Percentiles rank a stretch among this genome's conserved stretches.
Conservation (phyloP, 108 stramenopile genomes). For the Phaeodactylum tricornutum region DNA sequence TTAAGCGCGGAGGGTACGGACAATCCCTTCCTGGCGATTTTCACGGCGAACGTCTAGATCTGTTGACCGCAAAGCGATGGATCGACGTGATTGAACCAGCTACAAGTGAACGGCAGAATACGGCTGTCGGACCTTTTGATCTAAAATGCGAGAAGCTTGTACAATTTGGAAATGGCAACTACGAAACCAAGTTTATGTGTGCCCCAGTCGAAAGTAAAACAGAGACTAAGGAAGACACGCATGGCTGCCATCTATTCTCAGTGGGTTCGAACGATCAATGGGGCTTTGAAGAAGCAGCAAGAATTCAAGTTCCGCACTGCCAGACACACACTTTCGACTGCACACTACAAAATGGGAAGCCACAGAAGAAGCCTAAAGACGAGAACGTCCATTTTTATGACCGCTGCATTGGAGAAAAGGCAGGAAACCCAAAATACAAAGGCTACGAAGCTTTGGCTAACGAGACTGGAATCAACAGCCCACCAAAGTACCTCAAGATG, state of each 20-base stretch:
- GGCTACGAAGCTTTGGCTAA: not conserved
- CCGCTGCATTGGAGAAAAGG: conserved; percentile 6
- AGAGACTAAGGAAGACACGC: not conserved
- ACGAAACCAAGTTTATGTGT: conserved; percentile 16
- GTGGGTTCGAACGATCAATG: conserved; percentile 27
- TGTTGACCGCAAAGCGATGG: conserved; percentile 18
- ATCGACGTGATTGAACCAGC: conserved; percentile 18
- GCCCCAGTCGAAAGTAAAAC: not conserved
- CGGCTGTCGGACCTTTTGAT: conserved; percentile 13
- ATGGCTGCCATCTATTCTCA: conserved; percentile 1
- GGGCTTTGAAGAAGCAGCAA: conserved; percentile 24
- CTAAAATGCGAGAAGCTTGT: conserved; percentile 14
- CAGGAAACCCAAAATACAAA: not conserved
- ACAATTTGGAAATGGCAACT: conserved; percentile 7
- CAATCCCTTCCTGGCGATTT: conserved; percentile 21
- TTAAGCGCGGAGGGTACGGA: conserved; percentile 24
- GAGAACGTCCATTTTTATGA: conserved; percentile 17
- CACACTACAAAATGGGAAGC: conserved; percentile 9
- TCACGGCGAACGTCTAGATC: not conserved
- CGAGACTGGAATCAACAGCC: conserved; percentile 6
- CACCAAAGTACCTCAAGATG: conserved; percentile 26
- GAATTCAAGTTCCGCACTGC: conserved; percentile 5
- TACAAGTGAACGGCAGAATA: conserved; percentile 7
- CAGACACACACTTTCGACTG: conserved; percentile 32
- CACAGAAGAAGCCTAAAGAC: conserved; percentile 8